A percentile compares a stretch with the other conserved stretches of the same genome.
Evolutionary conservation across 1,284 basidiomycete species (phyloP).

Genomic region (Fistulinella cinereoalba): DNA sequence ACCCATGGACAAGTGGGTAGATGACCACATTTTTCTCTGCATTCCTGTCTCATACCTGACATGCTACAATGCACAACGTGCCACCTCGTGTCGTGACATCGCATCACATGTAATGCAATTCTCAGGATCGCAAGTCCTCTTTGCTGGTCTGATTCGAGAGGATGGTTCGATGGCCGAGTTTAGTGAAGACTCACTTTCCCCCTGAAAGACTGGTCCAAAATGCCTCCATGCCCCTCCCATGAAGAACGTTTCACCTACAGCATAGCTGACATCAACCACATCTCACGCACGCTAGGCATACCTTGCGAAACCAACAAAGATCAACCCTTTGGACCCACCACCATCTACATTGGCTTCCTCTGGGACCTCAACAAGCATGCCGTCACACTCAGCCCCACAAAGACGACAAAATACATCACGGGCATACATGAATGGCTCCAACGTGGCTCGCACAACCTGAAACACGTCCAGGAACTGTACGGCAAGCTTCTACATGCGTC

Average conservation of each 20-base stretch:
- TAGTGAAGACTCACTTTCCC: not conserved
- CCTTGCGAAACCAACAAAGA: conserved; percentile 12
- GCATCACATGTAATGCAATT: too few species aligned
- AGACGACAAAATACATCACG: not conserved
- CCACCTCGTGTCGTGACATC: not conserved
- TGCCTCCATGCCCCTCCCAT: not conserved
- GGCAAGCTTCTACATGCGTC: conserved; percentile 9
- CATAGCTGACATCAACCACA: not conserved
- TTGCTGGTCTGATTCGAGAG: not conserved
- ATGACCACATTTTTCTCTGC: conserved; percentile 3
- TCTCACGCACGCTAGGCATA: not conserved
- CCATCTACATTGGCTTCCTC: conserved; percentile 3
- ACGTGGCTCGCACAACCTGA: not conserved
- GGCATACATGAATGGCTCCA: not conserved
- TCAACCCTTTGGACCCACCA: not conserved
- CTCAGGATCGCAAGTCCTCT: too few species aligned
- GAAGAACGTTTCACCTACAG: not conserved
- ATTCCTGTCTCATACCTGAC: not conserved
- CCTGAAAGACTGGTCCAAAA: not conserved
- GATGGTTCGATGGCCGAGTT: not conserved
- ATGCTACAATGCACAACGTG: not conserved
- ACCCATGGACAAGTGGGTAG: conserved; percentile 3
- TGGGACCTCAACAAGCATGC: not conserved
- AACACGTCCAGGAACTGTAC: conserved; percentile 6
- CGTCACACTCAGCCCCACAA: not conserved